Base-by-base conservation (phyloP, 192 early-diverging fungal species). In the Paraglomus brasilianum region DNA sequence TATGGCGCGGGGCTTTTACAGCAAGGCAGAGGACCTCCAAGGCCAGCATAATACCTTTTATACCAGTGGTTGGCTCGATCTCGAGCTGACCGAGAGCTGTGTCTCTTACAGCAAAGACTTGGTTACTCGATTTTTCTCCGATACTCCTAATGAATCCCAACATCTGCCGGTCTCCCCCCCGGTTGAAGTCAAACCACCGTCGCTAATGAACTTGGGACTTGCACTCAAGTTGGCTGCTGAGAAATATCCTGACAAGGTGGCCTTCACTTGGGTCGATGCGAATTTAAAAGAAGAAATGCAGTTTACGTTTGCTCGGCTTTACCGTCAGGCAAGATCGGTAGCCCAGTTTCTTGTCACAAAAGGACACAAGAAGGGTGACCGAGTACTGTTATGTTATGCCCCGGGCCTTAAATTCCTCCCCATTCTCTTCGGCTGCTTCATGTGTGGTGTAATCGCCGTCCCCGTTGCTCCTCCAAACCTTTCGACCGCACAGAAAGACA, bases 351-450 rank as follows among this genome's bases (percentile, higher is more conserved):
- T 66, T 21, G 38, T 46, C 7, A 21, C 45, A 15, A 36, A 46
- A 1, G 21, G 40, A 11, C 49, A 51, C 24, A 66, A 66, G 41
- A 21, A 21, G 38, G 64, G 64, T 13, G 64, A 66, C 30, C 64
- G 40, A 5, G 41, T 66, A 41, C 52, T 66, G 44, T 43, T 66
- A 15, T 66, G 64, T 51, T 66, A 66, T 21, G 64, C 64, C 1
- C 64, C 64, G 0, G 64, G 64, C 13, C 48, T 66, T 4, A 66
- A 66, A 66, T 66, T 66, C 36, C 17, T 66, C 7, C 64, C 64
- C 1, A 51, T 66, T 13, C 36, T 66, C 40, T 66, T 66, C 41
- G 64, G 64, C 5, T 66, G 64, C 36, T 51, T 66, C 38, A 44
- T 66, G 6, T 38, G 38, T 17, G 64, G 64, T 11, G 30, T 66